Evolutionary conservation across 106 monocot species (phyloP), one percentile per base, ranked within the genome.

Genomic region (Acorus calamus): DNA sequence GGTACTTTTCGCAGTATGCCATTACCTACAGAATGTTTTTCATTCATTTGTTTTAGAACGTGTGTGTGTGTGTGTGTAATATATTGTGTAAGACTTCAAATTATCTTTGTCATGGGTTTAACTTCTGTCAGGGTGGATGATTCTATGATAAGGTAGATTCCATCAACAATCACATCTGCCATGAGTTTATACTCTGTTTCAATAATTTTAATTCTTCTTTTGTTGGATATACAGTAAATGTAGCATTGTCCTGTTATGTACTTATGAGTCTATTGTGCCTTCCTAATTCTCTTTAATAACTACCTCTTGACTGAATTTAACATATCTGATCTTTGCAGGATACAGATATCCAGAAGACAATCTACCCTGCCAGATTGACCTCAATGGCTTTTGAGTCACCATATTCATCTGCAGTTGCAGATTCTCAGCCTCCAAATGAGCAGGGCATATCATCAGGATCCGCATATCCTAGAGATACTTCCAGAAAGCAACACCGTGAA

Each of bases 291-390:
- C 7, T 12, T 46, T 55, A 42, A 47, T 67, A 7, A 11, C 46
- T 67, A 4, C 5, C 5, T n/a, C 41, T 48, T 57, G 56, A 14
- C 49, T 50, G 11, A 51, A 44, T 42, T 52, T 49, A 49, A 46
- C 13, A 10, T 70, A 60, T 50, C 11, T 43, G 64, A 8, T 67
- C 42, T 47, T 67, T 71, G 72, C 76, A 82, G 75, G 73, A 73
- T 42, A 60, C 76, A 75, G 81, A 75, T 41, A 68, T 75, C 14
- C 49, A 72, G 65, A 79, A 73, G 55, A 77, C 71, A 13, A 74
- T 92, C 53, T 74, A 77, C 64, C 50, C 79, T 61, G 76, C 85
- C 53, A 91, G 67, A 71, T 69, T 98, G 77, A 62, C 65, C 42
- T 85, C 92, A 46, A 73, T 98, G 87, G 73, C 56, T 60, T 59